Conservation (phyloP, 768 basidiomycete species). For the Gloeopeniophorella convolvens region DNA sequence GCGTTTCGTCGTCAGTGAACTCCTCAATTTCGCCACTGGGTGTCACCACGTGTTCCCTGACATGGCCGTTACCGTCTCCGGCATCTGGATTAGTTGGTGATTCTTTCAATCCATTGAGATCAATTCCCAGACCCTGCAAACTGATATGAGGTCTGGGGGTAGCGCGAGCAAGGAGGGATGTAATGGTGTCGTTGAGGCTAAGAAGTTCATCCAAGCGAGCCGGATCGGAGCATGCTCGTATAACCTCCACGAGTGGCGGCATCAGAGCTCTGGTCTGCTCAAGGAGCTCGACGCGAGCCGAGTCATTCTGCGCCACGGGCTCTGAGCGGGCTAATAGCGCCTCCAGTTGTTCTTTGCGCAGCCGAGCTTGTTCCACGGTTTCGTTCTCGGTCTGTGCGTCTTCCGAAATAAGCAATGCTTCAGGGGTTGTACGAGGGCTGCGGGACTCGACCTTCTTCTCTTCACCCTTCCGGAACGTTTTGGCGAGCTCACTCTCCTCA, state of each 20-base stretch:
- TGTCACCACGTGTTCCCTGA: neutral
- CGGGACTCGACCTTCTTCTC: constrained; percentile 44
- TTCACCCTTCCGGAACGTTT: constrained; percentile 53
- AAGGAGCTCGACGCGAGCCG: constrained; percentile 42
- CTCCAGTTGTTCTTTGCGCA: constrained; percentile 27
- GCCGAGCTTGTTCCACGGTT: constrained; percentile 40
- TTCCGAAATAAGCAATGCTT: constrained; percentile 16
- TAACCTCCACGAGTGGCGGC: constrained; percentile 43
- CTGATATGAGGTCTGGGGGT: constrained; percentile 9
- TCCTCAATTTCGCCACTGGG: constrained; percentile 4
- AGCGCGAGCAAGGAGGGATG: constrained; percentile 42
- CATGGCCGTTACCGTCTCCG: neutral
- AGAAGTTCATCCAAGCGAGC: constrained; percentile 61
- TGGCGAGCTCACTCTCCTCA: constrained; percentile 78
- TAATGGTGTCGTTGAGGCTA: constrained; percentile 64
- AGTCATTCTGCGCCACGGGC: too few relatives aligned
- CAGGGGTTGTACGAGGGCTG: constrained; percentile 19
- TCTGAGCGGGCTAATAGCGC: constrained; percentile 22
- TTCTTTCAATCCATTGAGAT: constrained; percentile 6
- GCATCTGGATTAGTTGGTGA: neutral
- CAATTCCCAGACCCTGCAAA: constrained; percentile 18
- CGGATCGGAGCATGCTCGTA: constrained; percentile 53
- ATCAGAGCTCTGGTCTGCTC: constrained; percentile 47
- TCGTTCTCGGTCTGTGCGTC: constrained; percentile 35
- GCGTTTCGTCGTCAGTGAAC: constrained; percentile 29